Conservation (phyloP, 768 basidiomycete species). For the Chalciporus piperatus region DNA sequence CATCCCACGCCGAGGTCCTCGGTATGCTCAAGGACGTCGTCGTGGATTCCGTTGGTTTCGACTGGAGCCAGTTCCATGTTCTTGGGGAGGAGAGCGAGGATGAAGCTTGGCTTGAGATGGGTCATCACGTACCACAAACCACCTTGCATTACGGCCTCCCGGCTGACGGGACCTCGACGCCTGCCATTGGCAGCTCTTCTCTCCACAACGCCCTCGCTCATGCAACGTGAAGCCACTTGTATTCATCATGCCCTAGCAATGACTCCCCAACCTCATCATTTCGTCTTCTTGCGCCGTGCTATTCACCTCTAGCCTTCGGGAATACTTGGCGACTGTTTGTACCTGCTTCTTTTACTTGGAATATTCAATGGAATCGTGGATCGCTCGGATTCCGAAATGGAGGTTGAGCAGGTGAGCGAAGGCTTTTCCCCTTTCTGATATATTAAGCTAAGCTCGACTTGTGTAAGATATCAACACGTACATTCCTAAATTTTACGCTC, state of each 20-base stretch:
- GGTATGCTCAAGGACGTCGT: constrained; percentile 43
- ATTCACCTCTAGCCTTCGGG: not conserved
- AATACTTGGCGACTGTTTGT: not conserved
- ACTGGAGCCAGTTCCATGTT: constrained; percentile 46
- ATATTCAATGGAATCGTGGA: not conserved
- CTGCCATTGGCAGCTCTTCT: constrained; percentile 7
- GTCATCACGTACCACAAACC: not conserved
- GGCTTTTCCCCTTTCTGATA: no score
- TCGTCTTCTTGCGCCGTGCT: not conserved
- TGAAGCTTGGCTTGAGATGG: constrained; percentile 20
- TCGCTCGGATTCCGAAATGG: no score
- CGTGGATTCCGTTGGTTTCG: constrained; percentile 45
- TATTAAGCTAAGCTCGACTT: no score
- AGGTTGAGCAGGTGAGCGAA: no score
- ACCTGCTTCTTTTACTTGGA: not conserved
- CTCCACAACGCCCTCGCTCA: constrained; percentile 11
- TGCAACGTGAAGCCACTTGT: not conserved
- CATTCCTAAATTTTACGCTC: no score
- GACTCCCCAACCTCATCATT: not conserved
- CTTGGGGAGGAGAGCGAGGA: constrained; percentile 61
- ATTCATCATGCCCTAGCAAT: not conserved
- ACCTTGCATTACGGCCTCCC: constrained; percentile 13
- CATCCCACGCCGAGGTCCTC: constrained; percentile 46
- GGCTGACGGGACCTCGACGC: constrained; percentile 1
- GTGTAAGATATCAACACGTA: no score